Evolutionary conservation across 805 yeast species (phyloP).

Genomic region (Lachancea kluyveri): DNA sequence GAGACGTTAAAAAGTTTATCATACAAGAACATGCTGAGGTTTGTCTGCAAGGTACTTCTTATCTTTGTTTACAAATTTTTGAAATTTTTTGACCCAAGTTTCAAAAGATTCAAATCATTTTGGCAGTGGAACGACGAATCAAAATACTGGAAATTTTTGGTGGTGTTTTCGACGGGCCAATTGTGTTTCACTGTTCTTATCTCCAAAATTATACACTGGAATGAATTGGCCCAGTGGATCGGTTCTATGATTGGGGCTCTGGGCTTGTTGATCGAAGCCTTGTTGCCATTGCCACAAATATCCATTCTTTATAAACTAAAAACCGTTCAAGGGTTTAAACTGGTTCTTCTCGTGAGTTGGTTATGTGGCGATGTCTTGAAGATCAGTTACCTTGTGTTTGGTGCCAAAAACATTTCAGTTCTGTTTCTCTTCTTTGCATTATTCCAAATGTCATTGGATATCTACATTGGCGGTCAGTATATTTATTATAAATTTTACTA

Average conservation of each 20-base stretch:
- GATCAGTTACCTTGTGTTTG: slow-evolving; percentile 65
- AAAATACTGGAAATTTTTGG: slow-evolving; percentile 59
- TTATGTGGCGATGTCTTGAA: slow-evolving; percentile 82
- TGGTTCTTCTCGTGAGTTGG: slow-evolving; percentile 75
- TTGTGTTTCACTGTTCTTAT: slow-evolving; percentile 27
- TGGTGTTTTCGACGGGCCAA: slow-evolving; percentile 37
- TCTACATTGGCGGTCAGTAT: slow-evolving; percentile 67
- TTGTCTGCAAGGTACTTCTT: slow-evolving; percentile 21
- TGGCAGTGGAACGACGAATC: slow-evolving; percentile 80
- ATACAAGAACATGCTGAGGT: slow-evolving; percentile 17
- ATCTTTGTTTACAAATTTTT: slow-evolving; percentile 36
- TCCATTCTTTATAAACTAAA: slow-evolving; percentile 59
- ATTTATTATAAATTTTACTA: slow-evolving; percentile 49
- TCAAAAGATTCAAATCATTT: slow-evolving; percentile 55
- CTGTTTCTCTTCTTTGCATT: slow-evolving; percentile 65
- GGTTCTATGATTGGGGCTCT: slow-evolving; percentile 46
- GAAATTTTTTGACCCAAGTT: slow-evolving; percentile 65
- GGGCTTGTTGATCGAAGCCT: slow-evolving; percentile 67
- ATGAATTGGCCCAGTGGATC: slow-evolving; percentile 50
- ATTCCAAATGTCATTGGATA: slow-evolving; percentile 71
- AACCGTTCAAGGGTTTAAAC: slow-evolving; percentile 72
- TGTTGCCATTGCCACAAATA: slow-evolving; percentile 73
- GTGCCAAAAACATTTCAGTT: slow-evolving; percentile 61
- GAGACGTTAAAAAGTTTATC: slow-evolving; percentile 18
- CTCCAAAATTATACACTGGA: slow-evolving; percentile 32